Evolutionary conservation across 805 yeast species (phyloP), one percentile per base, ranked within the genome.

Genomic region (Lipomyces lipofer): DNA sequence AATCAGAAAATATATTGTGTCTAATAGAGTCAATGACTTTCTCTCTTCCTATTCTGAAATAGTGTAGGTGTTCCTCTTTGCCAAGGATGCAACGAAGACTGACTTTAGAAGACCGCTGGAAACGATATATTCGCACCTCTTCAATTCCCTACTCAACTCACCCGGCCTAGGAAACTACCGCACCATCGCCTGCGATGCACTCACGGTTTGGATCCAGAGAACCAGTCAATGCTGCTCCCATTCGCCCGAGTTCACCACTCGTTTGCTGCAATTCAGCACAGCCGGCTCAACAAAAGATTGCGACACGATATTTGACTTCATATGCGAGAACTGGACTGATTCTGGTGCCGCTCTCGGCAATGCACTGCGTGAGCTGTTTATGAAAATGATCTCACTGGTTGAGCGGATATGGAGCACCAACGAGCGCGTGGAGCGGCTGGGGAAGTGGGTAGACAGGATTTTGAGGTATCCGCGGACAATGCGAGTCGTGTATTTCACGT

Each of bases 281-380:
- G 25, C 45, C 3, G 44, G 22, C 3, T 39, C 50, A 2, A 45
- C 30, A 10, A 24, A 33, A 9, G 67, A 63, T 22, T 57, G 62
- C 15, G 58, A 64, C 45, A 24, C 25, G 4, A 55, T 70, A 7
- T 68, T 70, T 43, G 59, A 60, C 35, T 85, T 79, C 66, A 76
- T 85, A 12, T 69, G 84, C 35, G 90, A 83, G 60, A 83, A 79
- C 66, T 83, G 90, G 83, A 81, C 80, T 49, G 87, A 84, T 47
- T 78, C 87, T 1, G 83, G 85, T 3, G 81, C 86, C 1, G 83
- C 95, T 0, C 67, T 87, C 25, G 81, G 85, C 4, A 87, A 85
- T 64, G 84, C 95, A 0, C 67, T 88, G 49, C 78, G 75, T 51
- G 86, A 82, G 29, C 64, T 89, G 43, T 78, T 88, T 45, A 50